Evolutionary conservation across 768 basidiomycete species (phyloP), one percentile per base, ranked within the genome.

Genomic region (Harrya chromipes): DNA sequence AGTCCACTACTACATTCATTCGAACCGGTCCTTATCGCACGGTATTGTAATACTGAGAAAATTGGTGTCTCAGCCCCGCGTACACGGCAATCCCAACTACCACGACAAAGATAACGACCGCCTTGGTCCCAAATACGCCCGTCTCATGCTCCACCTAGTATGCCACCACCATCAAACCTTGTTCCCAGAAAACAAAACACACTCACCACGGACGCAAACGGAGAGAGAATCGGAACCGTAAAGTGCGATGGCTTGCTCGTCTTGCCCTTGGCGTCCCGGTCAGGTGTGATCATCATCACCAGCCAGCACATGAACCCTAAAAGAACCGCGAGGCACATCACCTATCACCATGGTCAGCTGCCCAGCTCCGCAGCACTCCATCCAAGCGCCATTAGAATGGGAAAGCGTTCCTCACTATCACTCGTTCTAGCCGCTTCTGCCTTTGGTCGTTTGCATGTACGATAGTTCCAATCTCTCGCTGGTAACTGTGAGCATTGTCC

Each of bases 141-240:
- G 80, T 79, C 65, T 90, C 87, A 40, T 87, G 78, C 56, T 90
- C 87, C n/a, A 86, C 78, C 87, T 90, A n/a, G n/a, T n/a, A 29
- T 11, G 8, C 13, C 40, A 44, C 17, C 27, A 47, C 10, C 21
- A 43, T 63, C 31, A 43, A 33, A 44, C 37, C 13, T 34, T 24
- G 26, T 31, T 33, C 6, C 35, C 50, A 40, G 26, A 40, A 21
- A 31, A 27, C 40, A 29, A 48, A 38, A 46, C 39, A 40, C 35
- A 7, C 66, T 26, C 20, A 89, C 87, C 61, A 89, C 87, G 10
- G 85, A 87, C 2, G 85, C 79, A 57, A 89, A 90, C 0, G 87
- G 87, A 0, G 87, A 90, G 16, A 90, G 64, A 4, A 90, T 82
- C 4, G 87, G 86, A 20, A 90, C 84, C 0, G 87, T 89, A 62